Evolutionary conservation across 1,284 basidiomycete species (phyloP), one percentile per base, ranked within the genome.

Genomic region (Pterulicium gracile): DNA sequence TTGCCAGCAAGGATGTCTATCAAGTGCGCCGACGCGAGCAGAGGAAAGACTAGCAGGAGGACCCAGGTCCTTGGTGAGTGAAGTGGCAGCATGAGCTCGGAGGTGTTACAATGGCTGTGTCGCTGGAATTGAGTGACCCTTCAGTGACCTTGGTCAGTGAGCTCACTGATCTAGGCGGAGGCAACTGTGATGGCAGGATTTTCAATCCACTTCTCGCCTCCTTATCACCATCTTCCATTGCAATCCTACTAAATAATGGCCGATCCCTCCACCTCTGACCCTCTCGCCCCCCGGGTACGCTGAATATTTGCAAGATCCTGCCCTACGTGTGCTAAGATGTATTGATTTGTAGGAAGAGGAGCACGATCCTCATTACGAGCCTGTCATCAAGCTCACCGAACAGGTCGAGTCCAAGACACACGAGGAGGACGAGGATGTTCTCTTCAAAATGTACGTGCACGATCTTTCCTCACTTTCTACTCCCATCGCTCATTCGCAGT

Each of bases 381-480:
- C 96, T 42, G 90, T 98, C 52, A 85, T 97, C 72, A 90, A 83
- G 70, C 88, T 98, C 65, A 96, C 92, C n/a, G 83, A 95, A 63
- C 82, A 92, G 63, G 88, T 98, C 53, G 90, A 94, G 61, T 84
- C 84, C 49, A 95, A 95, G 79, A 98, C 96, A 5, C 71, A 79
- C 62, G 96, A 99, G 67, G 96, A 98, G 64, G 84, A 97, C 58
- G 96, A 99, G 66, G 77, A 89, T 24, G 79, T 84, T 24, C 69
- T 88, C 55, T 98, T 98, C 81, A 98, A 98, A 75, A 90, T 98
- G 95, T 96, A 57, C n/a, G n/a, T n/a, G n/a, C n/a, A n/a, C 58
- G 89, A 72, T 21, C 20, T 53, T 48, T 62, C 47, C 54, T 61
- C 57, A 52, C 53, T 51, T 56, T 48, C 57, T 49, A 35, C 43